Percentiles rank a stretch among this genome's conserved stretches.
phyloP scores from a whole-genome alignment of 208 protist species.

The Tritrichomonas musculus region DNA sequence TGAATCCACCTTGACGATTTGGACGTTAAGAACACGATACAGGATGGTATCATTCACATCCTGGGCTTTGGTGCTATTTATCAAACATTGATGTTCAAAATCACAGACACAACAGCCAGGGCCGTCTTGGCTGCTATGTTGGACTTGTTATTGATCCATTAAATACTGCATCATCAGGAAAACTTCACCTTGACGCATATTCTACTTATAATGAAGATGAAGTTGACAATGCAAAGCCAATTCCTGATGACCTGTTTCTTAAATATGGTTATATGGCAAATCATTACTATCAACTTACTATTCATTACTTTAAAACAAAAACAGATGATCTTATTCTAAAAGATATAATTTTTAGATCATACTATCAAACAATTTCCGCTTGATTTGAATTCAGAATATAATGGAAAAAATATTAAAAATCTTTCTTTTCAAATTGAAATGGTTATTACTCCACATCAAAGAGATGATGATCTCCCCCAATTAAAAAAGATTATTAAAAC shows the following conservation, averaged over 20 bases:
- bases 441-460: too few relatives aligned
- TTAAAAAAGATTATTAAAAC: background rate
- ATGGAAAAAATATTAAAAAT: background rate
- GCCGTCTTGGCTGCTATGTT: background rate
- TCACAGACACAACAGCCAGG: background rate
- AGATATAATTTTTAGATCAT: background rate
- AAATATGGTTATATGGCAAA: background rate
- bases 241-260: background rate
- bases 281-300: background rate
- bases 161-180: background rate
- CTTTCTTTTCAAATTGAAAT: background rate
- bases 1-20: background rate
- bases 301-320: background rate
- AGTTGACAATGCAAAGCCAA: background rate
- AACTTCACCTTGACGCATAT: slow-evolving; percentile 21
- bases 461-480: background rate
- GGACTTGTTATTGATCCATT: background rate
- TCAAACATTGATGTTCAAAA: background rate
- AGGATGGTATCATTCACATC: slow-evolving; percentile 28
- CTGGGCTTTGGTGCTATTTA: background rate
- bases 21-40: background rate
- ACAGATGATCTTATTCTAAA: background rate
- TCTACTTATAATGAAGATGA: too few relatives aligned
- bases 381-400: background rate
- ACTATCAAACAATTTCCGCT: background rate